Evolutionary conservation across 2,329 filamentous ascomycete genomes (phyloP).

Genomic region (Ambrosiella xylebori): DNA sequence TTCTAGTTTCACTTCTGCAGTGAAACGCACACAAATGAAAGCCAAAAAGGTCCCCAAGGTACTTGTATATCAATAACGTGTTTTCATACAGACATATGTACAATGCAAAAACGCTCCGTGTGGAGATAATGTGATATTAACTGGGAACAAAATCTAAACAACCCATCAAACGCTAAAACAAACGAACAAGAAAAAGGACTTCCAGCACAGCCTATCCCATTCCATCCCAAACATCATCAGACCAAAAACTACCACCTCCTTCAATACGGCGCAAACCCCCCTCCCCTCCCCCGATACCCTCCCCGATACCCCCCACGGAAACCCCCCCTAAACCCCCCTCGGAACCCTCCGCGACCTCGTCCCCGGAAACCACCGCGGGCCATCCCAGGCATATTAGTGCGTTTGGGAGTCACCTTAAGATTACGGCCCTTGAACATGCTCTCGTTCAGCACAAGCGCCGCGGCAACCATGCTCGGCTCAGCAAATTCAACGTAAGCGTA

Average conservation of each 20-base stretch:
- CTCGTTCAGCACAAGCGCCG: constrained; percentile 89
- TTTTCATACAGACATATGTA: neutral
- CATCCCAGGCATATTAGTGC: constrained; percentile 94
- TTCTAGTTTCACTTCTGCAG: too few relatives aligned
- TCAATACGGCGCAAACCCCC: constrained; percentile 47
- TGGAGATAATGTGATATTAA: constrained; percentile 1
- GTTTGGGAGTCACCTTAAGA: constrained; percentile 87
- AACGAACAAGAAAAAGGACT: neutral
- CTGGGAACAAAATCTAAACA: neutral
- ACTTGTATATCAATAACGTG: too few relatives aligned
- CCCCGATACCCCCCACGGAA: constrained; percentile 33
- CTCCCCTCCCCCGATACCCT: constrained; percentile 46
- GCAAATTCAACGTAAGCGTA: constrained; percentile 99
- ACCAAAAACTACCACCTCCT: neutral
- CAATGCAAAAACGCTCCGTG: neutral
- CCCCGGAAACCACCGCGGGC: constrained; percentile 43
- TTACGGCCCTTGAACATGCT: constrained; percentile 88
- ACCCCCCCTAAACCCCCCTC: constrained; percentile 30
- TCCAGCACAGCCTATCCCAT: neutral
- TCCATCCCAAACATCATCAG: neutral
- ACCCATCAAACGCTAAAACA: neutral
- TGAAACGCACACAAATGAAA: too few relatives aligned
- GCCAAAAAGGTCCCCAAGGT: too few relatives aligned
- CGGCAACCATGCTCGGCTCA: constrained; percentile 79
- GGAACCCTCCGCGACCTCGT: constrained; percentile 29